These are phyloP conservation scores for Yamadazyma philogaea DNA, from an alignment of 805 yeast species.

Conservation along the genomic window DNA sequence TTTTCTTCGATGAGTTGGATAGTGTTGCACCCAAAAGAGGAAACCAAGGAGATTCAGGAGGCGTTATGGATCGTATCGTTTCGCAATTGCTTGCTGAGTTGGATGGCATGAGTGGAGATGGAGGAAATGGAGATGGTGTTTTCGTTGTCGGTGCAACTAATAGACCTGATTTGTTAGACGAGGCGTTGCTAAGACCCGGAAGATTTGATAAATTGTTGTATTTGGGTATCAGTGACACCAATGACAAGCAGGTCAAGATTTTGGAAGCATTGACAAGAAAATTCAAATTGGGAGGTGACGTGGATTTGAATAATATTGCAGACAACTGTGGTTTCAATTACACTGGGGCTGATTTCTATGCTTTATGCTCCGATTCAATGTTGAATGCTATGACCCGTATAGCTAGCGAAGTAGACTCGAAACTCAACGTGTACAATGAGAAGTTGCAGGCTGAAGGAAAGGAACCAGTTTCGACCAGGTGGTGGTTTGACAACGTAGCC, in stretches of 20 bases:
- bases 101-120: slow-evolving; percentile 91
- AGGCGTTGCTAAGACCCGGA: slow-evolving; percentile 90
- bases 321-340: slow-evolving; percentile 78
- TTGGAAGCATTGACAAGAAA: slow-evolving; percentile 86
- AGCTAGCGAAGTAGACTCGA: slow-evolving; percentile 70
- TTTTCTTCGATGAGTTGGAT: slow-evolving; percentile 95
- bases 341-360: slow-evolving; percentile 98
- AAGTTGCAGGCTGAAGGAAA: slow-evolving; percentile 16
- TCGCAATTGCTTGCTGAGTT: slow-evolving; percentile 92
- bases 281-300: slow-evolving; percentile 58
- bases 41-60: slow-evolving; percentile 97
- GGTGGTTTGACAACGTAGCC: slow-evolving; percentile 90
- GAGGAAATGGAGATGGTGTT: slow-evolving; percentile 67
- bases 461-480: slow-evolving; percentile 59
- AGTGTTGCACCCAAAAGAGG: slow-evolving; percentile 99
- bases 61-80: slow-evolving; percentile 98
- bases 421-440: slow-evolving; percentile 52
- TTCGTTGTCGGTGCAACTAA: slow-evolving; percentile 99
- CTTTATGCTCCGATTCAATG: slow-evolving; percentile 93
- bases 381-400: slow-evolving; percentile 92
- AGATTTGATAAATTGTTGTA: slow-evolving; percentile 94
- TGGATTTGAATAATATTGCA: slow-evolving; percentile 60
- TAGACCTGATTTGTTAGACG: slow-evolving; percentile 92
- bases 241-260: slow-evolving; percentile 82
- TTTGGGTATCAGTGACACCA: slow-evolving; percentile 87